Evolutionary conservation across 495 filamentous ascomycete species (phyloP).

Genomic region (Xylaria flabelliformis): DNA sequence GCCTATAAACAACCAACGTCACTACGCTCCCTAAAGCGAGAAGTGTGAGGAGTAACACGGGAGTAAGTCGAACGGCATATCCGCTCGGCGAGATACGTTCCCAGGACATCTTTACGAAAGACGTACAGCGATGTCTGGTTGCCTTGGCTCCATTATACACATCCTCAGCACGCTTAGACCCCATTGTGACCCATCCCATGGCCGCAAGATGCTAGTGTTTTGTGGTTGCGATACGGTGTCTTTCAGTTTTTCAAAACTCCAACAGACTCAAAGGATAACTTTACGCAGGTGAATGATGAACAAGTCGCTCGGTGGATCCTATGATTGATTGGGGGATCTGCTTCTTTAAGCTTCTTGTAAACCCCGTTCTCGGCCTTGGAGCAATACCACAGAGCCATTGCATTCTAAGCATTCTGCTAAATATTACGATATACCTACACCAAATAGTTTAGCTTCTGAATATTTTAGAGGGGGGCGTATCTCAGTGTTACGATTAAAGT

Average conservation of each 20-base stretch:
- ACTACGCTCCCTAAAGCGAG: constrained; percentile 28
- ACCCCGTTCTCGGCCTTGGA: constrained; percentile 17
- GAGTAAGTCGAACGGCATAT: constrained; percentile 15
- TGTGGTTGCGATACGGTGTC: background rate
- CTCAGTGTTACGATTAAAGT: background rate
- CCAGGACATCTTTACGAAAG: constrained; percentile 14
- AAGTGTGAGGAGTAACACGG: constrained; percentile 22
- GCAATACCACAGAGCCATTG: background rate
- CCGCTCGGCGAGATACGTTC: background rate
- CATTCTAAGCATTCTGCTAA: background rate
- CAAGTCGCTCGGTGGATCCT: background rate
- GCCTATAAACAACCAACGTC: constrained; percentile 29
- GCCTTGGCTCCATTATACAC: constrained; percentile 10
- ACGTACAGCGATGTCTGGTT: constrained; percentile 1
- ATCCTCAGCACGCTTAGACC: background rate
- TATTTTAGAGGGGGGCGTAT: background rate
- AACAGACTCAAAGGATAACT: too few species aligned
- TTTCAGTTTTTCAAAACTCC: background rate
- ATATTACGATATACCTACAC: constrained; percentile 4
- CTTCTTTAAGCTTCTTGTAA: constrained; percentile 12
- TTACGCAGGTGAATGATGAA: constrained; percentile 5
- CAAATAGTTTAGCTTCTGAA: background rate
- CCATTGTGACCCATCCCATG: background rate
- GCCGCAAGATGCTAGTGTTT: background rate
- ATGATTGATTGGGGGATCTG: background rate